These are phyloP conservation scores for Murraya koenigii DNA, from an alignment of 345 rosid genomes.

Conservation along the genomic window DNA sequence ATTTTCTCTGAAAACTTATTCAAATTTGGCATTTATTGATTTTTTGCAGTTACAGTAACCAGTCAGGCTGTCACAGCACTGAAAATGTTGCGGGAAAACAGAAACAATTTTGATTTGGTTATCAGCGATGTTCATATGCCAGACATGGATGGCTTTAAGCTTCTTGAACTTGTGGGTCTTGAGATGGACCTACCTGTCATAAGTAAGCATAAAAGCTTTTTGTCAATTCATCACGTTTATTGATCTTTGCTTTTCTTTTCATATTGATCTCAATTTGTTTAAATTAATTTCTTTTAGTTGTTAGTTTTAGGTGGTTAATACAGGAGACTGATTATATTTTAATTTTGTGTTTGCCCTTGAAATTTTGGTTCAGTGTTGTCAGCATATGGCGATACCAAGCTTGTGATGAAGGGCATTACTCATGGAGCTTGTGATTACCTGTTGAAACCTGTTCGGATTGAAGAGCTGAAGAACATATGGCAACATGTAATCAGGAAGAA, in stretches of 20 bases:
- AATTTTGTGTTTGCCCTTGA: slow-evolving; percentile 6
- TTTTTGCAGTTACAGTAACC: slow-evolving; percentile 54
- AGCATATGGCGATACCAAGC: slow-evolving; percentile 67
- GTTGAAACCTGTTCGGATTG: slow-evolving; percentile 72
- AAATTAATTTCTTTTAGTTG: background rate
- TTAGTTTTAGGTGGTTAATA: background rate
- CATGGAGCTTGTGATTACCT: slow-evolving; percentile 93
- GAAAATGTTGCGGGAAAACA: slow-evolving; percentile 57
- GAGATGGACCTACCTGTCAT: slow-evolving; percentile 89
- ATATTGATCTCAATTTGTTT: background rate
- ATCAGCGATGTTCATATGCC: slow-evolving; percentile 85
- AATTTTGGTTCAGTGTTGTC: slow-evolving; percentile 67
- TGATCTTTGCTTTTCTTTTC: slow-evolving; percentile 4
- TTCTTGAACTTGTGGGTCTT: slow-evolving; percentile 77
- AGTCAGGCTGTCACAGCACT: slow-evolving; percentile 56
- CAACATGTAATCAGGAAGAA: slow-evolving; percentile 72
- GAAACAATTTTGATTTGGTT: slow-evolving; percentile 53
- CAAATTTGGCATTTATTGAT: slow-evolving; percentile 2
- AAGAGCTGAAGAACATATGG: slow-evolving; percentile 94
- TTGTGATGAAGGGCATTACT: slow-evolving; percentile 79
- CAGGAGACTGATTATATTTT: background rate
- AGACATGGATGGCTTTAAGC: slow-evolving; percentile 81
- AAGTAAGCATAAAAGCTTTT: slow-evolving; percentile 40
- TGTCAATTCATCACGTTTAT: background rate
- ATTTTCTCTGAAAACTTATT: background rate